These are phyloP conservation scores for Solanum rostratum DNA, from an alignment of 257 asterid genomes.

Conservation along the genomic window DNA sequence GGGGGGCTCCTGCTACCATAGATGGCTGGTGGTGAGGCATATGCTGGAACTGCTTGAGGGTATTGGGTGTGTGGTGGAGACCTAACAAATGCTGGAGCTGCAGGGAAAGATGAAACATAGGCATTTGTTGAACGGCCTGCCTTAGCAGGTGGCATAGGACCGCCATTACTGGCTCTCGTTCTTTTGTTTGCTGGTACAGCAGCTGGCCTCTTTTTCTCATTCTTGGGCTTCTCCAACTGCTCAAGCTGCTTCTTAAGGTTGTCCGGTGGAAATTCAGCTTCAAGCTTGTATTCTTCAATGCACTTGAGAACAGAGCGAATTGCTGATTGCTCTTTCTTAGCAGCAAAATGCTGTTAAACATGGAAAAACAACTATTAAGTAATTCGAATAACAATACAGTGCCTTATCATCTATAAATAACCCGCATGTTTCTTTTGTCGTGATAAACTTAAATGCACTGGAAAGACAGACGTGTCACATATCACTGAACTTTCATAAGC, in stretches of 20 bases:
- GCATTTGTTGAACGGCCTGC: slow-evolving; percentile 99
- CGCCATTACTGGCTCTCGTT: slow-evolving; percentile 83
- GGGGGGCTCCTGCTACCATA: slow-evolving; percentile 66
- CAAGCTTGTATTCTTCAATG: slow-evolving; percentile 95
- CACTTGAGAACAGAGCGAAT: slow-evolving; percentile 88
- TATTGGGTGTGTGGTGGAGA: slow-evolving; percentile 83
- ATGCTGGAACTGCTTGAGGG: slow-evolving; percentile 58
- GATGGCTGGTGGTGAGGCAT: slow-evolving; percentile 54
- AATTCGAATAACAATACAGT: not conserved
- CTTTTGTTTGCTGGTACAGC: slow-evolving; percentile 83
- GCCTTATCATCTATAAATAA: not conserved
- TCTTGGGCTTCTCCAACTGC: slow-evolving; percentile 68
- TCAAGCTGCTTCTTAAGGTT: slow-evolving; percentile 84
- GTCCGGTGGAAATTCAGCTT: slow-evolving; percentile 73
- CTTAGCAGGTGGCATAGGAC: slow-evolving; percentile 99
- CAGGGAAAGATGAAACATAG: slow-evolving; percentile 91
- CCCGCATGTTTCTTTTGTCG: not conserved
- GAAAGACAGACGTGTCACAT: not conserved
- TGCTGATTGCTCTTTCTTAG: slow-evolving; percentile 96
- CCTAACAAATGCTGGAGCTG: slow-evolving; percentile 66
- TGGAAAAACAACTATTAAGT: not conserved
- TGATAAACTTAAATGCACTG: not conserved
- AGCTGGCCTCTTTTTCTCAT: slow-evolving; percentile 73
- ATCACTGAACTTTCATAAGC: not conserved
- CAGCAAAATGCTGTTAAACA: slow-evolving; percentile 70